A percentile compares a stretch with the other conserved stretches of the same genome.
phyloP scores from a whole-genome alignment of 2,329 filamentous ascomycete species.

The Mycosphaerella arachidis region DNA sequence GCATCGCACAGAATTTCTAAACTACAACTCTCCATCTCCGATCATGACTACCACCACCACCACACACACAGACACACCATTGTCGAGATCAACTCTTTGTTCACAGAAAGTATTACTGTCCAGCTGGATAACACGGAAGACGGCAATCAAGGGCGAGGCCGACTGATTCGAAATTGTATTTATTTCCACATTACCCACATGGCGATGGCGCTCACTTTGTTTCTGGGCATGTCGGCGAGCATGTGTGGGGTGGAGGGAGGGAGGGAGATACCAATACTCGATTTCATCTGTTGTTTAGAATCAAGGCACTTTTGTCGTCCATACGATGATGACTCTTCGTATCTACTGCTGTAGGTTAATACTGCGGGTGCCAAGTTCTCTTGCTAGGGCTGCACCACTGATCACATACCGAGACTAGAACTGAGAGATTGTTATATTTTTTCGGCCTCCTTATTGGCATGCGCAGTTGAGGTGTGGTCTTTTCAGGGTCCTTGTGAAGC shows the following conservation, averaged over 20 bases:
- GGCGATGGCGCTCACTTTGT: conserved; percentile 8
- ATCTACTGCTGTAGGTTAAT: neutral
- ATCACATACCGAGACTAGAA: neutral
- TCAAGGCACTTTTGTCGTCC: neutral
- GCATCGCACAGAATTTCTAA: conserved; percentile 94
- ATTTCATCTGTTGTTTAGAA: neutral
- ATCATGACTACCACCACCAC: neutral
- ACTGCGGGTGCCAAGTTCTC: neutral
- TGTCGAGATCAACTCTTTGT: neutral
- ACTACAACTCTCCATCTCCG: neutral
- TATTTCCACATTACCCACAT: conserved; percentile 3
- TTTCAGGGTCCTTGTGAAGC: too few relatives aligned
- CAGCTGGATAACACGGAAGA: neutral
- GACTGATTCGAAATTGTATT: neutral
- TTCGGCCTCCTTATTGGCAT: neutral
- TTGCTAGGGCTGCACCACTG: too few relatives aligned
- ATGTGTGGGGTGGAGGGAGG: neutral
- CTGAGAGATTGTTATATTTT: neutral
- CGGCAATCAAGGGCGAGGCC: neutral
- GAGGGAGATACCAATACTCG: neutral
- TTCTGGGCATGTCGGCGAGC: conserved; percentile 3
- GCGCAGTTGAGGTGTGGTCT: too few relatives aligned
- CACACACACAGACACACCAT: neutral
- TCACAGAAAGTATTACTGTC: neutral
- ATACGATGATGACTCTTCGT: neutral